Conservation (phyloP, 2,329 filamentous ascomycete genomes). For the Fusarium humuli region DNA sequence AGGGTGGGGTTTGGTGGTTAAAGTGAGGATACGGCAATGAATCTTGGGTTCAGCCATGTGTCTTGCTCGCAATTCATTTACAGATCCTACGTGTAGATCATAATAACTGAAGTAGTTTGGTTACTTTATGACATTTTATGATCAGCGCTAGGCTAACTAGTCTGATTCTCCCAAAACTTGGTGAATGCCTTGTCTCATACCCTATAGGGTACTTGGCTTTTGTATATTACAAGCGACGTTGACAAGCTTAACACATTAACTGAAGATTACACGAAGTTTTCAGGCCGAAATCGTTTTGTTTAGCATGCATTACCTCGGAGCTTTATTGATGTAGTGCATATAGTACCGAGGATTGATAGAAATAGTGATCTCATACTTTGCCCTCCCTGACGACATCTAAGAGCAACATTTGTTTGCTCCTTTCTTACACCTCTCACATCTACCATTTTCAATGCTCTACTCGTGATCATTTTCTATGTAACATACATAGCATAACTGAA, state of each 20-base stretch:
- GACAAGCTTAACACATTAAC: neutral
- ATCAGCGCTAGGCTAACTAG: rapidly evolving
- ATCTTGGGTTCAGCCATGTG: too few relatives aligned
- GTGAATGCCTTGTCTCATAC: neutral
- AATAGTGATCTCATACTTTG: neutral
- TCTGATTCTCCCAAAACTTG: neutral
- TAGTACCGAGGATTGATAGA: neutral
- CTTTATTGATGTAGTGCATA: neutral
- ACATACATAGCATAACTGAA: too few relatives aligned
- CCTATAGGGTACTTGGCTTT: neutral
- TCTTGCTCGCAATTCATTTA: neutral
- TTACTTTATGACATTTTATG: neutral
- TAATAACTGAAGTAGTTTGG: rapidly evolving
- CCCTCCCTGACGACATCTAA: neutral
- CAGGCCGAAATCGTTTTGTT: neutral
- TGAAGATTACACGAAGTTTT: neutral
- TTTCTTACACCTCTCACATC: neutral
- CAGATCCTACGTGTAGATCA: neutral
- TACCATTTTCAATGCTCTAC: too few relatives aligned
- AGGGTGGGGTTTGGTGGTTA: slow-evolving; percentile 63
- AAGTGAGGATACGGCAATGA: slow-evolving; percentile 47
- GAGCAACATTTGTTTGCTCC: neutral
- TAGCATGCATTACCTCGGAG: neutral
- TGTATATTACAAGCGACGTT: neutral
- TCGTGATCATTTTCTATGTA: rapidly evolving